A percentile compares a stretch with the other conserved stretches of the same genome.
Conservation (phyloP, 345 rosid genomes). For the Cardamine resedifolia region DNA sequence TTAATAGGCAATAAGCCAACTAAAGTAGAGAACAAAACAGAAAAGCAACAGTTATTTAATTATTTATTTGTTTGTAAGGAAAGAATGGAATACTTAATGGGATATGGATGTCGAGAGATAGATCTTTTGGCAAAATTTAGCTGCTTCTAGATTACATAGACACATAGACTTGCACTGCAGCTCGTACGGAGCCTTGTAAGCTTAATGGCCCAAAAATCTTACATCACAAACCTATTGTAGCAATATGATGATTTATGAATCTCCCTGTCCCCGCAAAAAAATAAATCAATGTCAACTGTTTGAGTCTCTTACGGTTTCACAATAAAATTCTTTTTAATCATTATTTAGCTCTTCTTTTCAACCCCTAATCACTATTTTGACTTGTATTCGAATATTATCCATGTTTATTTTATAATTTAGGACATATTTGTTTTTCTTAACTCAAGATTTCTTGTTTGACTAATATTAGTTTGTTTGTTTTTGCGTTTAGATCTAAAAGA, state of each 20-base stretch:
- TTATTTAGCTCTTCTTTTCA: not conserved
- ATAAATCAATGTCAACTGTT: not conserved
- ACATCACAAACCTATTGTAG: not conserved
- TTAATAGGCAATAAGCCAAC: not conserved
- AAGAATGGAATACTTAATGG: not conserved
- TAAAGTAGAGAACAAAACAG: not conserved
- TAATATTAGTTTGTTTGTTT: not conserved
- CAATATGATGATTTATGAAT: not conserved
- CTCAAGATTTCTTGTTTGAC: not conserved
- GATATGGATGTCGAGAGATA: constrained; percentile 34
- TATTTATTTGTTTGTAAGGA: not conserved
- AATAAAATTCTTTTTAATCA: not conserved
- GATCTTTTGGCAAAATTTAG: constrained; percentile 34
- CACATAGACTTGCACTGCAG: constrained; percentile 27
- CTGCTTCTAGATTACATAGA: constrained; percentile 27
- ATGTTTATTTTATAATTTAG: not conserved
- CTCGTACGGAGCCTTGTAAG: constrained; percentile 23
- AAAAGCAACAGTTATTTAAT: not conserved
- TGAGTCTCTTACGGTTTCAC: not conserved
- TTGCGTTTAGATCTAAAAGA: not conserved
- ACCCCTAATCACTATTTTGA: not conserved
- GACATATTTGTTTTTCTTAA: not conserved
- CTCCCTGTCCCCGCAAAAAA: not conserved
- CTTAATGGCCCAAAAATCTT: not conserved
- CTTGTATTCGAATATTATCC: not conserved